A percentile compares a stretch with the other conserved stretches of the same genome.
phyloP scores from a whole-genome alignment of 2,329 filamentous ascomycete species.

The Penicillium nordicum region DNA sequence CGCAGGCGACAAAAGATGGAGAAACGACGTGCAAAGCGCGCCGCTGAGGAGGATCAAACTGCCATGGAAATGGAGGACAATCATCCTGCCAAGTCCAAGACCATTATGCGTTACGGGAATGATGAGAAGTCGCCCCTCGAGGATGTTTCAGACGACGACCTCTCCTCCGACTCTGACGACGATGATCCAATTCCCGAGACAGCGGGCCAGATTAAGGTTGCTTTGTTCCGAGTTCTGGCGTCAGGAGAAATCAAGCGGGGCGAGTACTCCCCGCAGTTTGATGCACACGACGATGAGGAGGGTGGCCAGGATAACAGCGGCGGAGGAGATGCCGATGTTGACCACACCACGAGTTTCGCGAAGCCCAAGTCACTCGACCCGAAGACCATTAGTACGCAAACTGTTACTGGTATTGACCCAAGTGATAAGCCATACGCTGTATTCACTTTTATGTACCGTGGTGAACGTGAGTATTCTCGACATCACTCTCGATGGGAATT shows the following conservation, averaged over 20 bases:
- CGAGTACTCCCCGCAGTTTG: slow-evolving; percentile 96
- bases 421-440: slow-evolving; percentile 94
- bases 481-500: neutral
- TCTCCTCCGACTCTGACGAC: slow-evolving; percentile 65
- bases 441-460: slow-evolving; percentile 97
- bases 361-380: slow-evolving; percentile 95
- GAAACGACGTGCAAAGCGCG: slow-evolving; percentile 76
- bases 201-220: slow-evolving; percentile 95
- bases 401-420: slow-evolving; percentile 95
- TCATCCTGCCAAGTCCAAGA: slow-evolving; percentile 40
- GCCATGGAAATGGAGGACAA: slow-evolving; percentile 41
- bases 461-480: slow-evolving; percentile 68
- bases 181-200: slow-evolving; percentile 87
- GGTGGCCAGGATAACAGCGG: slow-evolving; percentile 57
- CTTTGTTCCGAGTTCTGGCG: slow-evolving; percentile 89
- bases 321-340: slow-evolving; percentile 74
- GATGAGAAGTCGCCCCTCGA: slow-evolving; percentile 73
- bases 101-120: slow-evolving; percentile 74
- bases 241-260: slow-evolving; percentile 97
- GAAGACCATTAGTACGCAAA: slow-evolving; percentile 97
- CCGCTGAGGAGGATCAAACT: slow-evolving; percentile 54
- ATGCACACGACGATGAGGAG: slow-evolving; percentile 92
- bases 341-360: slow-evolving; percentile 96
- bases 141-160: slow-evolving; percentile 66
- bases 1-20: slow-evolving; percentile 66